A percentile compares a stretch with the other conserved stretches of the same genome.
Evolutionary conservation across 2,329 filamentous ascomycete genomes (phyloP).

Genomic region (Emericellopsis atlantica): DNA sequence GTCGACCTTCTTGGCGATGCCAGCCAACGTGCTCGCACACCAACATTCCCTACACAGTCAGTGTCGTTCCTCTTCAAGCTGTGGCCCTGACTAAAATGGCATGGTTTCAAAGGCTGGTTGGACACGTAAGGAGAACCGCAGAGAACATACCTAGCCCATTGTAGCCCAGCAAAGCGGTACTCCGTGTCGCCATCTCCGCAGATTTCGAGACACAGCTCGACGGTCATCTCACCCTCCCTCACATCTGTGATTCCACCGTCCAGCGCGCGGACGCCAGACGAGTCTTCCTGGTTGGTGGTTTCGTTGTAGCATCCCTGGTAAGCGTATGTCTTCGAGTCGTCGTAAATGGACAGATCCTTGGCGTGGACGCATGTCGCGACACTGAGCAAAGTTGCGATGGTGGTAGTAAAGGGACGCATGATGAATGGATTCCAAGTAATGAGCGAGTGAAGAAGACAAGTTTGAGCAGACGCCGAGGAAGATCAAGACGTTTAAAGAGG

Average conservation of each 20-base stretch:
- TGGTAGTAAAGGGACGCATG: too few relatives aligned
- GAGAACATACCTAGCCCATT: conserved; percentile 30
- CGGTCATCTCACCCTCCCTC: conserved; percentile 34
- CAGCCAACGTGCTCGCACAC: conserved; percentile 12
- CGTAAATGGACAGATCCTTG: conserved; percentile 17
- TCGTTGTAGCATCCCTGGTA: conserved; percentile 50
- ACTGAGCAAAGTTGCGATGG: not conserved
- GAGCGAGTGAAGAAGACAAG: too few relatives aligned
- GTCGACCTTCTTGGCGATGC: conserved; percentile 13
- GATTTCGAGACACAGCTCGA: conserved; percentile 34
- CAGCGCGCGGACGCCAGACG: conserved; percentile 22
- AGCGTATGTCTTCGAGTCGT: conserved; percentile 22
- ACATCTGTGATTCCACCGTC: conserved; percentile 27
- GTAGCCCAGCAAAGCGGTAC: conserved; percentile 39
- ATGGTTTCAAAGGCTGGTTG: too few relatives aligned
- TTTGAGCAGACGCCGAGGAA: too few relatives aligned
- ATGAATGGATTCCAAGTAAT: too few relatives aligned
- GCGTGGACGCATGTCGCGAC: conserved; percentile 4
- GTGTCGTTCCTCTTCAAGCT: too few relatives aligned
- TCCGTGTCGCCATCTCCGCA: conserved; percentile 26
- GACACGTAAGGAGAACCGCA: too few relatives aligned
- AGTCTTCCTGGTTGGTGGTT: conserved; percentile 29
- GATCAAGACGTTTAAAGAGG: too few relatives aligned
- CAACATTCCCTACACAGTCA: conserved; percentile 16
- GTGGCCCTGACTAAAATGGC: too few relatives aligned